Base-by-base conservation (phyloP, 768 basidiomycete genomes). In the Rhodotorula sphaerocarpa region DNA sequence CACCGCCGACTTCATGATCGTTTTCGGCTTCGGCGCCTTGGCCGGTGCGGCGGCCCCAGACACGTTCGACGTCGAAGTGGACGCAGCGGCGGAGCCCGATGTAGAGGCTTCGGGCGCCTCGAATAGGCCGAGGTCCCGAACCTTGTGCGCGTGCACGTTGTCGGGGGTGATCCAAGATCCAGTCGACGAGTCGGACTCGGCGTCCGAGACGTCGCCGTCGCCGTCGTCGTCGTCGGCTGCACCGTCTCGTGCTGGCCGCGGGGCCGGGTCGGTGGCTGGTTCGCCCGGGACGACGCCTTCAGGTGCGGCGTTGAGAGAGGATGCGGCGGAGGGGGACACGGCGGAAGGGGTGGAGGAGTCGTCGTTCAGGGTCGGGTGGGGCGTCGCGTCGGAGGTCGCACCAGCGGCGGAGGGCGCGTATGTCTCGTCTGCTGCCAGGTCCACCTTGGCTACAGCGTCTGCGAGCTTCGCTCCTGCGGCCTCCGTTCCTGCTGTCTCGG, bases 101-200 rank as follows among this genome's bases (percentile, higher is more conserved):
- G 54, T 21, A 3, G 34, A 31, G 71, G 73, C 53, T 30, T 70
- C 66, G 23, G 73, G 76, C n/a, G 27, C 81, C 6, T 90, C 87
- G 34, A 93, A 80, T 42, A 95, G 80, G 28, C 90, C 83, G 43
- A 93, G 81, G 33, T 88, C 89, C 20, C 83, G 82, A 15, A 90
- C 90, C 76, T 93, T 91, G 78, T 96, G 87, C 33, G 86, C 72
- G 14, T 78, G 81, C 63, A 90, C 85, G 72, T 95, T 99, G 55
- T 81, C 78, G 0, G 89, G 91, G 20, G 91, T 99, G 74, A 99
- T 95, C 95, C 95, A 99, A 73, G 92, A 91, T 0, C 58, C 63
- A 12, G 90, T 90, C 74, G 86, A 87, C 20, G 85, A 87, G 66
- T 89, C 88, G 28, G 62, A 63, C 27, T 59, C 57, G 56, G 53